Conservation (phyloP, 1,284 basidiomycete species). For the Cryptococcus jaspeensis region DNA sequence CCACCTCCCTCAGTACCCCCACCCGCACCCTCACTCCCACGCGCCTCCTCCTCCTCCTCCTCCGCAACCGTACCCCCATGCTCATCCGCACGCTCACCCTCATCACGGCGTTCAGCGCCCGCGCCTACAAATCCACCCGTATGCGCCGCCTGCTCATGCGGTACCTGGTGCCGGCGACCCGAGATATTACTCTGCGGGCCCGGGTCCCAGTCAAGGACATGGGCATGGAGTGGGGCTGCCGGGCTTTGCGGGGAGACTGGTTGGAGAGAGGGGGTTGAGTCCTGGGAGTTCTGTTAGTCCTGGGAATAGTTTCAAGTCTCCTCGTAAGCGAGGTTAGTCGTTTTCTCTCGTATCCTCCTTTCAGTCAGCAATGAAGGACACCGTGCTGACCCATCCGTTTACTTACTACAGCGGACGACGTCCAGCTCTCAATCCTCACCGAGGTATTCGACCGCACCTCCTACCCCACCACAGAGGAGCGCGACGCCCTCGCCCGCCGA, state of each 20-base stretch:
- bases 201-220: not conserved
- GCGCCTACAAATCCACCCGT: slow-evolving; percentile 20
- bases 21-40: not conserved
- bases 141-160: slow-evolving; percentile 6
- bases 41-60: slow-evolving; percentile 1
- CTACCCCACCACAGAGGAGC: slow-evolving; percentile 33
- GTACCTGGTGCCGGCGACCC: not conserved
- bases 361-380: not conserved
- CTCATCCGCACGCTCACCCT: not conserved
- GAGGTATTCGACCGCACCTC: slow-evolving; percentile 25
- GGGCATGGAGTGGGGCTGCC: no score
- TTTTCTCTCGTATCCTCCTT: not conserved
- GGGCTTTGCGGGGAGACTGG: not conserved
- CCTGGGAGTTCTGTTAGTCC: slow-evolving; percentile 12
- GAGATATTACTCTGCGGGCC: slow-evolving; percentile 8
- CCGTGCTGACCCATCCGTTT: not conserved
- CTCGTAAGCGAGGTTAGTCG: slow-evolving; percentile 28
- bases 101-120: slow-evolving; percentile 9
- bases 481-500: slow-evolving; percentile 25
- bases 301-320: slow-evolving; percentile 19
- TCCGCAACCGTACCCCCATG: not conserved
- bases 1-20: slow-evolving; percentile 1
- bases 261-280: slow-evolving; percentile 5
- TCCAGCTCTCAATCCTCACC: slow-evolving; percentile 22
- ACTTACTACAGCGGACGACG: slow-evolving; percentile 22